A percentile compares a stretch with the other conserved stretches of the same genome.
phyloP scores from a whole-genome alignment of 1,284 basidiomycete genomes.

The Pseudozyma flocculosa region DNA sequence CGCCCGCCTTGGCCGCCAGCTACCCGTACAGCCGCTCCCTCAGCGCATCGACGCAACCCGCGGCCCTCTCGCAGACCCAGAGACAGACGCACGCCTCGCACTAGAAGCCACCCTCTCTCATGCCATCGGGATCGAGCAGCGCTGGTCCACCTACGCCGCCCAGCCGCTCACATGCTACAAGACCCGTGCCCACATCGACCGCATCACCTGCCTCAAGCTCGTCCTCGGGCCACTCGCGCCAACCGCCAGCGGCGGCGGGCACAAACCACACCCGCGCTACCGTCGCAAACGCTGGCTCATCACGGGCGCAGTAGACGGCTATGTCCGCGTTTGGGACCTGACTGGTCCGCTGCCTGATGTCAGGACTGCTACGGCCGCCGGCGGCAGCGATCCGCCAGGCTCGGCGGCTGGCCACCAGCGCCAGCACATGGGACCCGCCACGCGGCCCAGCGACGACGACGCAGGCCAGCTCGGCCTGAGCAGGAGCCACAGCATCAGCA shows the following conservation, averaged over 20 bases:
- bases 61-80: no score
- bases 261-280: not conserved
- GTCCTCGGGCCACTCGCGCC: conserved; percentile 2
- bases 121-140: not conserved
- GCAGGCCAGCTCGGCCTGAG: not conserved
- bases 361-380: not conserved
- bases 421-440: no score
- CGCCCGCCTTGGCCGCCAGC: not conserved
- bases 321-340: conserved; percentile 54
- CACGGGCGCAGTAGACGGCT: conserved; percentile 71
- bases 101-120: not conserved
- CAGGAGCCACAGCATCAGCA: conserved; percentile 1
- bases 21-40: not conserved
- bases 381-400: conserved; percentile 1
- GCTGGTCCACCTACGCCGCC: not conserved
- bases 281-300: conserved; percentile 62
- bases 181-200: conserved; percentile 24
- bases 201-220: conserved; percentile 26
- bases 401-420: no score
- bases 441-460: conserved; percentile 1
- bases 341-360: not conserved
- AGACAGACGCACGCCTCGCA: not conserved
- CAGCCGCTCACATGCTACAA: not conserved
- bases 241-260: no score
- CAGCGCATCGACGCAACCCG: no score